phyloP scores from a whole-genome alignment of 345 rosid genomes.

The Clausena lansium region DNA sequence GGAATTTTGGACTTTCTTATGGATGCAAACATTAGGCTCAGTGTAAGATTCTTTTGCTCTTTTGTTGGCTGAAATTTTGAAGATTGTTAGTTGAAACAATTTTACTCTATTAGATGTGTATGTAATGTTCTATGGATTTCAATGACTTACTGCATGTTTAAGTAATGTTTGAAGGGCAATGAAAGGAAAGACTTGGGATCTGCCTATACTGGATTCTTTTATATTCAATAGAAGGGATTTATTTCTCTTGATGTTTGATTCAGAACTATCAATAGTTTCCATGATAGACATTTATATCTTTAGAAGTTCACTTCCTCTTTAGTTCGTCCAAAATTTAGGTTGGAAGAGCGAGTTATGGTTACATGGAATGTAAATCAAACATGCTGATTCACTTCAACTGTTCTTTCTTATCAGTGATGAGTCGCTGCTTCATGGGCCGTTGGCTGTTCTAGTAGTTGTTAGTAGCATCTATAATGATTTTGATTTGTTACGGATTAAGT shows the following conservation, averaged over 20 bases:
- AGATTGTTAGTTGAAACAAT: slow-evolving; percentile 1
- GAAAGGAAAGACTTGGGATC: neutral
- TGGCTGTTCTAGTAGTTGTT: neutral
- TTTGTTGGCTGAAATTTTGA: neutral
- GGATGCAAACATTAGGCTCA: slow-evolving; percentile 79
- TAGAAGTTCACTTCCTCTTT: neutral
- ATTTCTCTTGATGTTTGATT: neutral
- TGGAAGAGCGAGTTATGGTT: neutral
- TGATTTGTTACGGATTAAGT: neutral
- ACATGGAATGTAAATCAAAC: neutral
- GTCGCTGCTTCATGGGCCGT: too few species aligned
- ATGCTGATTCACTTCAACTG: neutral
- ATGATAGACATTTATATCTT: neutral
- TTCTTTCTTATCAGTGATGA: neutral
- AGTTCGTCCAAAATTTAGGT: neutral
- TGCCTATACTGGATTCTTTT: neutral
- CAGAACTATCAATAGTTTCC: neutral
- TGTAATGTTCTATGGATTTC: neutral
- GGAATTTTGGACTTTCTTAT: slow-evolving; percentile 79
- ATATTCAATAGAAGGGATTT: neutral
- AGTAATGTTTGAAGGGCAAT: neutral
- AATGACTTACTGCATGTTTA: neutral
- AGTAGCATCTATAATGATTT: neutral
- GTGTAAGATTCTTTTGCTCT: slow-evolving; percentile 38
- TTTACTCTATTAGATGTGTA: neutral